A percentile compares a stretch with the other conserved stretches of the same genome.
phyloP scores from a whole-genome alignment of 139 green algal species.

The Chlorella sp. region DNA sequence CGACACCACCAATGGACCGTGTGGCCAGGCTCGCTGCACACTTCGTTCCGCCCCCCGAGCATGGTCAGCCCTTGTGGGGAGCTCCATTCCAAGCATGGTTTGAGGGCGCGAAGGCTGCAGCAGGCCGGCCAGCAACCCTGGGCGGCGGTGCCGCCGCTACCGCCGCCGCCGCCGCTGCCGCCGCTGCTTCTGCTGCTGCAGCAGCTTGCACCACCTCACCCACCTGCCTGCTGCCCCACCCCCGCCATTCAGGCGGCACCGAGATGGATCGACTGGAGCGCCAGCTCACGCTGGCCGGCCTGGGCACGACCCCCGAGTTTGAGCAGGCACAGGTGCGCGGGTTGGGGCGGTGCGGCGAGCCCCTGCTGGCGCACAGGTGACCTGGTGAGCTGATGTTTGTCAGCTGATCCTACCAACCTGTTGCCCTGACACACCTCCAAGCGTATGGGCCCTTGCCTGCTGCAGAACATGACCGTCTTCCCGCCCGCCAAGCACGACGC shows the following conservation, averaged over 20 bases:
- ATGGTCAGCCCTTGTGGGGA: too few species aligned
- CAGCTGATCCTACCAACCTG: too few species aligned
- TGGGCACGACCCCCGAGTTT: slow-evolving; percentile 30
- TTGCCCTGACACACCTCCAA: not conserved
- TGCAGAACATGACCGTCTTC: slow-evolving; percentile 73
- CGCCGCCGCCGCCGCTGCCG: not conserved
- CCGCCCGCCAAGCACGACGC: slow-evolving; percentile 71
- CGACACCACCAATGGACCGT: too few species aligned
- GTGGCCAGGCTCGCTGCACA: too few species aligned
- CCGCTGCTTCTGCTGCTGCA: not conserved
- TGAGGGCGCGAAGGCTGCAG: not conserved
- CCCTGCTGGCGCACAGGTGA: too few species aligned
- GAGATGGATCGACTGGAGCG: slow-evolving; percentile 5
- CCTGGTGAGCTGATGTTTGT: too few species aligned
- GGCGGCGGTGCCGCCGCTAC: not conserved
- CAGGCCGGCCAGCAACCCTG: too few species aligned
- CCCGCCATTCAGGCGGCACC: not conserved
- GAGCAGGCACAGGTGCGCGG: slow-evolving; percentile 4
- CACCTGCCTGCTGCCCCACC: not conserved
- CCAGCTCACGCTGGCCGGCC: slow-evolving; percentile 18
- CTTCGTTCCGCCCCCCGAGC: too few species aligned
- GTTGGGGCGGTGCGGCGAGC: not conserved
- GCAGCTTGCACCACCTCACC: not conserved
- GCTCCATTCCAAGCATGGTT: too few species aligned
- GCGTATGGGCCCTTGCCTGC: not conserved